A percentile compares a stretch with the other conserved stretches of the same genome.
These are phyloP conservation scores for Saccharomyces paradoxus DNA, from an alignment of 805 yeast species.

Conservation along the genomic window DNA sequence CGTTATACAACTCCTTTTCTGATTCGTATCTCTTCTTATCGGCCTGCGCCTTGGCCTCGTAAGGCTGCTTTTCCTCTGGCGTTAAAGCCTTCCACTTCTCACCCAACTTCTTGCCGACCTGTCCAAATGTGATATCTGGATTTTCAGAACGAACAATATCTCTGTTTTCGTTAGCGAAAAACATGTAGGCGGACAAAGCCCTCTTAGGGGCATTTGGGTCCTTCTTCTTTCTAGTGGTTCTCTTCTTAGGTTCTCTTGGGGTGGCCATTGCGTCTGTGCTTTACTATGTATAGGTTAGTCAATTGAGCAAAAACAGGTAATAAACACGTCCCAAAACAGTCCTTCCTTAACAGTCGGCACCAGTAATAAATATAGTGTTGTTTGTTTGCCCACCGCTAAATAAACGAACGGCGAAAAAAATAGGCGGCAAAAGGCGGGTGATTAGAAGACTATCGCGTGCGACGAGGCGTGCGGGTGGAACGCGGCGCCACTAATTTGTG, in stretches of 20 bases:
- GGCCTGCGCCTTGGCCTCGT: conserved; percentile 84
- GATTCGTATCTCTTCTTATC: conserved; percentile 96
- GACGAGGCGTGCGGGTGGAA: not conserved
- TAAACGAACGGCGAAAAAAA: conserved; percentile 6
- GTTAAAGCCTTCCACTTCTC: conserved; percentile 91
- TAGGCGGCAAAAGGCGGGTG: not conserved
- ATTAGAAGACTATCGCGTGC: not conserved
- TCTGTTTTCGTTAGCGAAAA: conserved; percentile 94
- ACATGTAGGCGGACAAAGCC: conserved; percentile 94
- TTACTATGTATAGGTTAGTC: not conserved
- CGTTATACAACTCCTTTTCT: conserved; percentile 79
- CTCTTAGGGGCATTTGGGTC: conserved; percentile 98
- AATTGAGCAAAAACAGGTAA: not conserved
- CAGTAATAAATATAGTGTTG: not conserved
- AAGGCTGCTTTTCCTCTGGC: conserved; percentile 78
- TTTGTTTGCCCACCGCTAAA: conserved; percentile 5
- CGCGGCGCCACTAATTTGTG: not conserved
- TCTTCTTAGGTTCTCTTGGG: conserved; percentile 34
- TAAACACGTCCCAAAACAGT: not conserved
- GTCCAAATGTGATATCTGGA: conserved; percentile 91
- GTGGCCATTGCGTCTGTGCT: conserved; percentile 27
- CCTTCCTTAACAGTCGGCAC: not conserved
- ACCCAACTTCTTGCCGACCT: conserved; percentile 89
- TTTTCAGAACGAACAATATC: conserved; percentile 88
- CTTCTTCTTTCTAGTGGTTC: conserved; percentile 38